Evolutionary conservation across 2,329 filamentous ascomycete species (phyloP).

Genomic region (Fusarium sp.): DNA sequence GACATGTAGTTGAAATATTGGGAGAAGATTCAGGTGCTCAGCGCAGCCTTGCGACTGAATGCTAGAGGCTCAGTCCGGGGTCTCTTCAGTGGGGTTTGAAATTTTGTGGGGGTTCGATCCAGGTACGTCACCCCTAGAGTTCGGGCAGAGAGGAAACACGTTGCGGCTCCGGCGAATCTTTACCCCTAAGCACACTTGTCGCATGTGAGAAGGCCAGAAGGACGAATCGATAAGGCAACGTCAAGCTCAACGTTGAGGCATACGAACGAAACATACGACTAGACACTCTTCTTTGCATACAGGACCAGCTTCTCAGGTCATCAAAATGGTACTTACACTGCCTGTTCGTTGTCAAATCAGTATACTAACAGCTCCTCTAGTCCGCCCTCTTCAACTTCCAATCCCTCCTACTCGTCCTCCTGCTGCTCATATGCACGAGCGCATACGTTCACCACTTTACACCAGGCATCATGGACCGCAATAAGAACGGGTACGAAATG

Average conservation of each 20-base stretch:
- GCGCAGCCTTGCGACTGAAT: slow-evolving; percentile 29
- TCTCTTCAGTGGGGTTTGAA: slow-evolving; percentile 33
- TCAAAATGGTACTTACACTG: slow-evolving; percentile 47
- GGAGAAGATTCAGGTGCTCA: slow-evolving; percentile 25
- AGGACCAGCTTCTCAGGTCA: neutral
- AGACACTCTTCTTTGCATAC: neutral
- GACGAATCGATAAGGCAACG: slow-evolving; percentile 17
- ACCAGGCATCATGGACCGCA: slow-evolving; percentile 89
- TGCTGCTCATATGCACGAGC: slow-evolving; percentile 95
- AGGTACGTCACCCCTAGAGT: slow-evolving; percentile 38
- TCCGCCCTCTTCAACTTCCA: slow-evolving; percentile 99
- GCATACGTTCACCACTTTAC: slow-evolving; percentile 93
- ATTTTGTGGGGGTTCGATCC: slow-evolving; percentile 40
- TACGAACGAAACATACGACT: neutral
- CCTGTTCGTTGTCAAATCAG: neutral
- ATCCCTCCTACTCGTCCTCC: slow-evolving; percentile 91
- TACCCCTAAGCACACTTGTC: slow-evolving; percentile 53
- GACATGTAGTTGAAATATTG: slow-evolving; percentile 38
- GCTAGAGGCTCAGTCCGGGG: slow-evolving; percentile 33
- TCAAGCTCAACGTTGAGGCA: slow-evolving; percentile 4
- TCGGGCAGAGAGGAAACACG: neutral
- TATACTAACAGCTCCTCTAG: slow-evolving; percentile 60
- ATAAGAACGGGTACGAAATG: slow-evolving; percentile 82
- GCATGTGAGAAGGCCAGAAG: slow-evolving; percentile 37
- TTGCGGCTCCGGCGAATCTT: slow-evolving; percentile 54